phyloP scores from a whole-genome alignment of 768 basidiomycete species.

The Basidioascus undulatus region DNA sequence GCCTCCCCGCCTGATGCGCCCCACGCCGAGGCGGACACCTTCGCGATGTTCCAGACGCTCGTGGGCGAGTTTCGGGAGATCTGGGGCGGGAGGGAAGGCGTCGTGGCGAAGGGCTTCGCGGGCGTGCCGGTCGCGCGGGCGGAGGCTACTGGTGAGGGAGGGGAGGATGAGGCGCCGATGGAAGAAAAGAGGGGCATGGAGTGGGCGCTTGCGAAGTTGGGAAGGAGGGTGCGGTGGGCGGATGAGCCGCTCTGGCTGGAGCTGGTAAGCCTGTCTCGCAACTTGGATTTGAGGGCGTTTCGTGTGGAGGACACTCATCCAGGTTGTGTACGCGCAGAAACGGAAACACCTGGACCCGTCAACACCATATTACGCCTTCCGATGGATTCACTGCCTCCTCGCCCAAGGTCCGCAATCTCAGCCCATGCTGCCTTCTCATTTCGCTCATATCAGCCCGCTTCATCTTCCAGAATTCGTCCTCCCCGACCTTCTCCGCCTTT shows the following conservation, averaged over 20 bases:
- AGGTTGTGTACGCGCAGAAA: neutral
- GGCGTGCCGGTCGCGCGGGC: neutral
- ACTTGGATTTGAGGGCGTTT: too few relatives aligned
- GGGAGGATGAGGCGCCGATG: conserved; percentile 6
- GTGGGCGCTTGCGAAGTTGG: conserved; percentile 8
- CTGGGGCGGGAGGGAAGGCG: conserved; percentile 5
- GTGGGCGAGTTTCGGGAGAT: conserved; percentile 11
- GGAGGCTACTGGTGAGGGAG: neutral
- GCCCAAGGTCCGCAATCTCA: conserved; percentile 9
- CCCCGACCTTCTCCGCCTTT: conserved; percentile 3
- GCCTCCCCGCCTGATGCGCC: conserved; percentile 3
- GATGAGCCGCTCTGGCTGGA: conserved; percentile 11
- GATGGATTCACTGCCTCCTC: conserved; percentile 11
- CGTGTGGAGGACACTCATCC: neutral
- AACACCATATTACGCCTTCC: conserved; percentile 10
- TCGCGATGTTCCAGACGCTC: conserved; percentile 11
- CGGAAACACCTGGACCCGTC: conserved; percentile 10
- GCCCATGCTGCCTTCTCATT: too few relatives aligned
- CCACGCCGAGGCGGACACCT: conserved; percentile 10
- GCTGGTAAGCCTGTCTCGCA: neutral
- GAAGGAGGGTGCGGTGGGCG: conserved; percentile 11
- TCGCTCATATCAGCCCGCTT: too few relatives aligned
- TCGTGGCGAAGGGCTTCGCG: neutral
- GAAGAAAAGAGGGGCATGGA: too few relatives aligned
- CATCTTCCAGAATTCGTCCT: too few relatives aligned